Evolutionary conservation across 805 yeast genomes (phyloP).

Genomic region (Ogataea degrootiae): DNA sequence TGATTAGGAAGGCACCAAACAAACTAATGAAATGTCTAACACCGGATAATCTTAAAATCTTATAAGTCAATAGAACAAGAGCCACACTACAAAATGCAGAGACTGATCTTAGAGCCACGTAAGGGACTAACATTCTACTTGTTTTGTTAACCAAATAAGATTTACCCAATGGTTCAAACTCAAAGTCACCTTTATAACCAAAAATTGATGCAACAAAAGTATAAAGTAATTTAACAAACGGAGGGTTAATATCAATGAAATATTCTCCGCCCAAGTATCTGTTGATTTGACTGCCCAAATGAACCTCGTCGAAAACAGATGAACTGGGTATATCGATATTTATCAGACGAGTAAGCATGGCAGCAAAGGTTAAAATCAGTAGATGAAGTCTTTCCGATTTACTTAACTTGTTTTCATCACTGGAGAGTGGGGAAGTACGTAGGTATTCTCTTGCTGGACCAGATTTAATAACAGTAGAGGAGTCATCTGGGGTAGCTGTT

Average conservation of each 20-base stretch:
- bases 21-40: conserved; percentile 48
- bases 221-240: conserved; percentile 68
- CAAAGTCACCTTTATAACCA: conserved; percentile 59
- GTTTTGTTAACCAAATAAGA: conserved; percentile 2
- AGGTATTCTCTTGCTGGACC: no score
- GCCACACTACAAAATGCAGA: conserved; percentile 53
- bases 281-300: conserved; percentile 83
- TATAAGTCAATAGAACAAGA: conserved; percentile 47
- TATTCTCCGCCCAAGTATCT: conserved; percentile 64
- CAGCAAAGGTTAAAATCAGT: conserved; percentile 21
- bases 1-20: conserved; percentile 45
- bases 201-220: conserved; percentile 55
- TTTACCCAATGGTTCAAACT: conserved; percentile 50
- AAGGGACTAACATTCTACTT: conserved; percentile 34
- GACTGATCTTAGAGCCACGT: conserved; percentile 50
- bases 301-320: conserved; percentile 90
- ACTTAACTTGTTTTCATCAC: not conserved
- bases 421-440: no score
- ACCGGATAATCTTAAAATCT: conserved; percentile 50
- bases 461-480: no score
- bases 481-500: no score
- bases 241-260: conserved; percentile 79
- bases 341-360: conserved; percentile 54
- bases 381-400: conserved; percentile 16
- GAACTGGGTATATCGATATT: conserved; percentile 59